Evolutionary conservation across 306 rosid genomes (phyloP).

Genomic region (Pyrus communis): DNA sequence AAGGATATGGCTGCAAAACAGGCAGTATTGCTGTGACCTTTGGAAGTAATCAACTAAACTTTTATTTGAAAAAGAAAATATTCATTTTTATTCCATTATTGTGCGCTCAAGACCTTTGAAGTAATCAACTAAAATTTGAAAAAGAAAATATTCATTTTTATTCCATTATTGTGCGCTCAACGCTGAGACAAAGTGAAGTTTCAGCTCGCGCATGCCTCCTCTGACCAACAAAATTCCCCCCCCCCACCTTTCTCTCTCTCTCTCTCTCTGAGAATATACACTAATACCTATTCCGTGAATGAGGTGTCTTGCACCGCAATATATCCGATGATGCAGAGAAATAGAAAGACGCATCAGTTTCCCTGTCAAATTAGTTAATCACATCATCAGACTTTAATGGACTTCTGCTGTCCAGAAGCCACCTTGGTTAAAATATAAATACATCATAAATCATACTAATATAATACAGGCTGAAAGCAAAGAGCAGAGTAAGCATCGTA

Average conservation of each 20-base stretch:
- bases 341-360: slow-evolving; percentile 6
- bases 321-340: slow-evolving; percentile 1
- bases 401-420: not conserved
- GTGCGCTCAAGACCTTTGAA: not conserved
- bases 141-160: not conserved
- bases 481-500: not conserved
- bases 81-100: not conserved
- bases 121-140: not conserved
- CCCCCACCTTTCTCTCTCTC: too few species aligned
- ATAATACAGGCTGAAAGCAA: not conserved
- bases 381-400: not conserved
- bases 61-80: not conserved
- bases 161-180: not conserved
- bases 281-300: not conserved
- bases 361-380: slow-evolving; percentile 8
- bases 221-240: not conserved
- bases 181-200: not conserved
- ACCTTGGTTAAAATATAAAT: not conserved
- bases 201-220: not conserved
- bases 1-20: not conserved
- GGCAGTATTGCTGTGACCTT: not conserved
- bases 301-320: not conserved
- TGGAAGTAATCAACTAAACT: not conserved
- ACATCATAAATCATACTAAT: not conserved
- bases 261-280: not conserved